Evolutionary conservation across 2,329 filamentous ascomycete genomes (phyloP).

Genomic region (Aureobasidium pullulans): DNA sequence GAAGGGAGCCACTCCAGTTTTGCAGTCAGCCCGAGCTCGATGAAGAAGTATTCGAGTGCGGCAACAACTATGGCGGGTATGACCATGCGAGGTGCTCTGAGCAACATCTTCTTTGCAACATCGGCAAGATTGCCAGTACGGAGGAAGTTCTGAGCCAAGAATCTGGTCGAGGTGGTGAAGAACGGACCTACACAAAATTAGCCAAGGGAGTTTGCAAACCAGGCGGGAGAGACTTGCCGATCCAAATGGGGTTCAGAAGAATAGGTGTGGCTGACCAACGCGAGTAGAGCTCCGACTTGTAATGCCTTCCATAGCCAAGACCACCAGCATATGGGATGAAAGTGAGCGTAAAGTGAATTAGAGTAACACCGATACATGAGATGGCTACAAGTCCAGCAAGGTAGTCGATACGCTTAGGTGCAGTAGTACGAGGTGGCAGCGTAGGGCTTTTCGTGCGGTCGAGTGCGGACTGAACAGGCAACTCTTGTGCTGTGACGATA

Average conservation of each 20-base stretch:
- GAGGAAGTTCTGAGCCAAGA: slow-evolving; percentile 37
- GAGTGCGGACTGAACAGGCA: not conserved
- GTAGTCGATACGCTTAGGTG: slow-evolving; percentile 35
- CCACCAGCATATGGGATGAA: slow-evolving; percentile 37
- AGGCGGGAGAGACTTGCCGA: slow-evolving; percentile 21
- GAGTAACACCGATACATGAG: slow-evolving; percentile 37
- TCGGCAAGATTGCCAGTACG: slow-evolving; percentile 35
- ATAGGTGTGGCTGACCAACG: slow-evolving; percentile 37
- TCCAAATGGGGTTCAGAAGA: slow-evolving; percentile 40
- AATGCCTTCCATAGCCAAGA: slow-evolving; percentile 28
- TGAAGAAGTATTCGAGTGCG: slow-evolving; percentile 40
- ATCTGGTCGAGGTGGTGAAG: slow-evolving; percentile 42
- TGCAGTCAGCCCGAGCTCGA: slow-evolving; percentile 37
- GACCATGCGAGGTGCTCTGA: slow-evolving; percentile 39
- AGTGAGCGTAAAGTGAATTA: slow-evolving; percentile 39
- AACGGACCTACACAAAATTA: slow-evolving; percentile 29
- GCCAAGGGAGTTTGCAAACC: too few species aligned
- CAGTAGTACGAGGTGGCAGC: not conserved
- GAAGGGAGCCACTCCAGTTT: slow-evolving; percentile 40
- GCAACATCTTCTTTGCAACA: slow-evolving; percentile 38
- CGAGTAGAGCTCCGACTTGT: slow-evolving; percentile 34
- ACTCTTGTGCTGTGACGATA: not conserved
- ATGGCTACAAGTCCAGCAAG: slow-evolving; percentile 41
- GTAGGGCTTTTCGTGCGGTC: not conserved
- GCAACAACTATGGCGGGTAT: slow-evolving; percentile 38